A percentile compares a stretch with the other conserved stretches of the same genome.
Evolutionary conservation across 768 basidiomycete genomes (phyloP).

Genomic region (Auricularia sp.): DNA sequence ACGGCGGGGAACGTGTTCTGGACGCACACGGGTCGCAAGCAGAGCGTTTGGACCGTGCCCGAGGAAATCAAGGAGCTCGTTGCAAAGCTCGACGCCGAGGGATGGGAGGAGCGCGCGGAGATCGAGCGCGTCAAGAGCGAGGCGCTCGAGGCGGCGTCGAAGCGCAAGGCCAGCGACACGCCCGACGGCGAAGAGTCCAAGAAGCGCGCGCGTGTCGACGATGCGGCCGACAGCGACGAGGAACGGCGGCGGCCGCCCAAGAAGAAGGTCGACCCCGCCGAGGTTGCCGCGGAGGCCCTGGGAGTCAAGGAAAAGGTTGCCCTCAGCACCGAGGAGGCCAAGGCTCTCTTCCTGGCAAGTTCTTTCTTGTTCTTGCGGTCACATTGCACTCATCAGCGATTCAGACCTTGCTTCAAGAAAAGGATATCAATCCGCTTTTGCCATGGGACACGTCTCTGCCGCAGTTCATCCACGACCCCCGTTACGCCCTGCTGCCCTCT

Average conservation of each 20-base stretch:
- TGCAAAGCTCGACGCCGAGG: constrained; percentile 42
- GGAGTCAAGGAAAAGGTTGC: constrained; percentile 35
- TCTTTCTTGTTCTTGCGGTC: constrained; percentile 8
- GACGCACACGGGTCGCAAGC: constrained; percentile 68
- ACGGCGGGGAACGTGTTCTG: constrained; percentile 89
- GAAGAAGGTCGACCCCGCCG: constrained; percentile 1
- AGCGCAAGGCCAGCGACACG: constrained; percentile 13
- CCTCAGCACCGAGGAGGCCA: constrained; percentile 78
- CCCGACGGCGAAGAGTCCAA: constrained; percentile 32
- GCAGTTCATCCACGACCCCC: constrained; percentile 86
- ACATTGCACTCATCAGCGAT: not conserved
- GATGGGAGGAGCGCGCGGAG: constrained; percentile 27
- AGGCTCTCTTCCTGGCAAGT: constrained; percentile 84
- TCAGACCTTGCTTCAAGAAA: constrained; percentile 81
- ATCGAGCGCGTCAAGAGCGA: constrained; percentile 23
- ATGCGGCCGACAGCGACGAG: not conserved
- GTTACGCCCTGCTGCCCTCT: constrained; percentile 80
- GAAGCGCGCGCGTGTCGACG: constrained; percentile 23
- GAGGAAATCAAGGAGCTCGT: constrained; percentile 75
- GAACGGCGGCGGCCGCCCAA: not conserved
- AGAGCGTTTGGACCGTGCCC: constrained; percentile 83
- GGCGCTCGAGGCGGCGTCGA: not conserved
- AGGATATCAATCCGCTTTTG: constrained; percentile 82
- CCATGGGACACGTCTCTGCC: constrained; percentile 93
- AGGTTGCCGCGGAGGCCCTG: not conserved